These are phyloP conservation scores for Strobilomyces confusus DNA, from an alignment of 768 basidiomycete species.

Conservation along the genomic window DNA sequence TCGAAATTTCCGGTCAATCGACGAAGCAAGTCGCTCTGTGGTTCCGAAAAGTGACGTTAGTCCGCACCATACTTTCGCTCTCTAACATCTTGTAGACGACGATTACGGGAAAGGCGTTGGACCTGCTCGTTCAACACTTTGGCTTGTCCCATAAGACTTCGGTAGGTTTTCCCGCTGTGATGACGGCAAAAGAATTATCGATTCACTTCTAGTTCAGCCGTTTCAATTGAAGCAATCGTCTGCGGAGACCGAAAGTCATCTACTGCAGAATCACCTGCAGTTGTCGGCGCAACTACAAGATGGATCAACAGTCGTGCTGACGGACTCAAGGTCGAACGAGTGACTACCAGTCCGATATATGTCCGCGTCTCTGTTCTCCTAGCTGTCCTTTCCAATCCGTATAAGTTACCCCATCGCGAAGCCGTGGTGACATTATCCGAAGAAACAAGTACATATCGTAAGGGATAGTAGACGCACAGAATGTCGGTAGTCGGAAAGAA, in stretches of 20 bases:
- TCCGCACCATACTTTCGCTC: background rate
- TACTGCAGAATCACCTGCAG: constrained; percentile 45
- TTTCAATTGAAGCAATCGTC: constrained; percentile 36
- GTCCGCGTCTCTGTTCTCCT: background rate
- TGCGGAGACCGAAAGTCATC: constrained; percentile 22
- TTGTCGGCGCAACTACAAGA: constrained; percentile 54
- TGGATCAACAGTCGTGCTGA: constrained; percentile 34
- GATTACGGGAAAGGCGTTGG: constrained; percentile 58
- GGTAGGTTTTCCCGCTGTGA: constrained; percentile 9
- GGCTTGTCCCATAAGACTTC: constrained; percentile 5
- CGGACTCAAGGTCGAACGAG: background rate
- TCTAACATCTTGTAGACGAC: constrained; percentile 39
- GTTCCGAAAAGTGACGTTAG: constrained; percentile 58
- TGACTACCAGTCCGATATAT: background rate
- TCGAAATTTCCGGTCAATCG: constrained; percentile 24
- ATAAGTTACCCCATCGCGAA: constrained; percentile 4
- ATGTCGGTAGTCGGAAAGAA: constrained; percentile 1
- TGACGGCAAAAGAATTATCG: background rate
- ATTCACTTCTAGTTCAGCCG: constrained; percentile 38
- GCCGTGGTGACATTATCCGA: constrained; percentile 15
- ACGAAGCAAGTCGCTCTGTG: constrained; percentile 51
- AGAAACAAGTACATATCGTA: constrained; percentile 20
- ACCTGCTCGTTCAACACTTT: constrained; percentile 39
- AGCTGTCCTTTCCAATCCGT: background rate
- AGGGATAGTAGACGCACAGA: constrained; percentile 8